Base-by-base conservation (phyloP, 73 alveolate species). In the Symbiodinium natans region DNA sequence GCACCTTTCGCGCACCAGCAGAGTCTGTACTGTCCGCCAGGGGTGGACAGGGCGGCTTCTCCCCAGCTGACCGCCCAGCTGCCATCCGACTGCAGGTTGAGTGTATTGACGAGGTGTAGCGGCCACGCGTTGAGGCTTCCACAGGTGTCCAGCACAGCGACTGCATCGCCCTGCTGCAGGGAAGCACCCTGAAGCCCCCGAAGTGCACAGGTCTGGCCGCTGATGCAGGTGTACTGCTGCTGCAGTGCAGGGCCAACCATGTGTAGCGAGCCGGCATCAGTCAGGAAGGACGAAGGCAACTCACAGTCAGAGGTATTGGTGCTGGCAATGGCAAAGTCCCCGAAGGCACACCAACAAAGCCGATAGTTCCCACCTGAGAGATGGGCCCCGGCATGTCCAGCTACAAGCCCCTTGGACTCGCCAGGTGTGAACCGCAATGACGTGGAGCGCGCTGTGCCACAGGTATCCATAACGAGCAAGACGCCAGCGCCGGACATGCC, bases 181-280 rank as follows among this genome's bases (percentile, higher is more conserved):
- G 31, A 31, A 10, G 41, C 41, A 5, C 85, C 68, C 68, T 52
- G 41, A 27, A 74, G 43, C 42, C 85, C 85, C 31, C 8, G 41
- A 17, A 74, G 41, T 13, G 36, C 1, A 5, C 85, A 74, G 25
- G 85, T 74, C 85, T 74, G 85, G 33, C 87, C 87, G 36, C 59
- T 39, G 54, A 80, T 56, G 42, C 93, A 86, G 29, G 93, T 86
- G 41, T 59, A 54, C n/a, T 41, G 63, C 34, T 54, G 83, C 27
- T 15, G 25, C 41, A 83, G 48, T 17, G 46, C 85, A 1, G 92
- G 92, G 13, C 92, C 92, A 7, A 83, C 17, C 1, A 83, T 7
- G 31, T 41, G 74, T 75, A 83, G 40, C 11, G 29, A 41, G 17
- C 92, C 92, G n/a, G 34, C 34, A n/a, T 63, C 77, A 23, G 34